These are phyloP conservation scores for Arthrobotrys musiformis DNA, from an alignment of 2,329 filamentous ascomycete genomes.

Conservation along the genomic window DNA sequence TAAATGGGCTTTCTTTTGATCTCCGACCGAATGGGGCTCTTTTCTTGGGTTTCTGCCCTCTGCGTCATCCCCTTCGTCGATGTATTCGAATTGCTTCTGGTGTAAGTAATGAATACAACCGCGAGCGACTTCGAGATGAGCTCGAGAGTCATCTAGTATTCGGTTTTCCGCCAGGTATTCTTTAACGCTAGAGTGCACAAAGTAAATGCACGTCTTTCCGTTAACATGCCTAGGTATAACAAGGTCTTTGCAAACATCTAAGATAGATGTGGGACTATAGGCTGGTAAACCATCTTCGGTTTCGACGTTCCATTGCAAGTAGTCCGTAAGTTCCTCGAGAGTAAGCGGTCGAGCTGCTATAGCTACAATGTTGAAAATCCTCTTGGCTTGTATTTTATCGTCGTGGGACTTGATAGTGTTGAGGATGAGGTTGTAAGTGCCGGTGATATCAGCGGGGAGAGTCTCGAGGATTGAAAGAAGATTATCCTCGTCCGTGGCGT, in stretches of 20 bases:
- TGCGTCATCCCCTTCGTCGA: not conserved
- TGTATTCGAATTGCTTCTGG: not conserved
- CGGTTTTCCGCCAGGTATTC: slow-evolving; percentile 1
- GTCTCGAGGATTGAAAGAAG: slow-evolving; percentile 3
- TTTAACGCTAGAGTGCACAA: slow-evolving; percentile 1
- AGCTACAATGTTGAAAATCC: slow-evolving; percentile 7
- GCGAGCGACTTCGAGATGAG: slow-evolving; percentile 1
- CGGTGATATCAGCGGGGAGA: not conserved
- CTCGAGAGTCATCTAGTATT: slow-evolving; percentile 4
- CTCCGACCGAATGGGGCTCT: not conserved
- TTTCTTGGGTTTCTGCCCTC: not conserved
- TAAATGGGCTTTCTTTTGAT: not conserved
- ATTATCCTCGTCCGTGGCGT: not conserved
- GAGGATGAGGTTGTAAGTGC: slow-evolving; percentile 9
- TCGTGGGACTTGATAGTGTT: slow-evolving; percentile 11
- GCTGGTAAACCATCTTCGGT: not conserved
- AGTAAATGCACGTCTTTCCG: not conserved
- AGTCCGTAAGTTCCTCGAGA: not conserved
- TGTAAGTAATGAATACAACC: not conserved
- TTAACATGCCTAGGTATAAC: not conserved
- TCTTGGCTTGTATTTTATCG: slow-evolving; percentile 9
- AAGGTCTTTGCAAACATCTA: slow-evolving; percentile 15
- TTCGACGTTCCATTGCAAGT: slow-evolving; percentile 3
- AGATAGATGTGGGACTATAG: not conserved
- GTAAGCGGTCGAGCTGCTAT: not conserved